Percentiles rank a stretch among this genome's conserved stretches.
phyloP scores from a whole-genome alignment of 768 basidiomycete species.

The Leccinum aurantiacum region DNA sequence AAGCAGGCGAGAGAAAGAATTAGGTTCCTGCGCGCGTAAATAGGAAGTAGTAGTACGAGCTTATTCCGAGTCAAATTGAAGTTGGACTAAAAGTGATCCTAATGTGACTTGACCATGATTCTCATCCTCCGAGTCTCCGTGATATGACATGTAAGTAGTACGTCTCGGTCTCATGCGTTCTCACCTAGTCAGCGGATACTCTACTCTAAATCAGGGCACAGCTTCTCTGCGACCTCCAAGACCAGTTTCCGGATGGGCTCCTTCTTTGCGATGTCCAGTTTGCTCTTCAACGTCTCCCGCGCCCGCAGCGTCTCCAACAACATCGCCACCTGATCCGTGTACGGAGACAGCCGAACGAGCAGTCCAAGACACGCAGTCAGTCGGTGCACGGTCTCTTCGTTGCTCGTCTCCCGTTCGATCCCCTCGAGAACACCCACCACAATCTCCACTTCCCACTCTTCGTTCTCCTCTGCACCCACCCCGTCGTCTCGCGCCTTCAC shows the following conservation, averaged over 20 bases:
- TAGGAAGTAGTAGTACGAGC: too few relatives aligned
- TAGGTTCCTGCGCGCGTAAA: too few relatives aligned
- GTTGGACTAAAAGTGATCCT: too few relatives aligned
- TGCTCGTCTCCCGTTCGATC: slow-evolving; percentile 63
- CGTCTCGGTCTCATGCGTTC: too few relatives aligned
- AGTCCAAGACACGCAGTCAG: slow-evolving; percentile 77
- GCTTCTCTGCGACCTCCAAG: slow-evolving; percentile 55
- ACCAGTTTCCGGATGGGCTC: slow-evolving; percentile 62
- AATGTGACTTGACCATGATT: too few relatives aligned
- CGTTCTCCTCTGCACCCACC: slow-evolving; percentile 53
- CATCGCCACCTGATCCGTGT: slow-evolving; percentile 52
- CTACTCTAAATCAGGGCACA: slow-evolving; percentile 29
- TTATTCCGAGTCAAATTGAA: too few relatives aligned
- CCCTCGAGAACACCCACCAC: slow-evolving; percentile 83
- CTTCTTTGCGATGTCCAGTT: slow-evolving; percentile 58
- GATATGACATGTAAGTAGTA: too few relatives aligned
- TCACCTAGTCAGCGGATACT: too few relatives aligned
- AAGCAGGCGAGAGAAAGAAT: too few relatives aligned
- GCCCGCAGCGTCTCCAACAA: slow-evolving; percentile 74
- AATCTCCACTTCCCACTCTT: slow-evolving; percentile 86
- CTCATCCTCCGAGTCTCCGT: too few relatives aligned
- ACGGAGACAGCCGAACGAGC: slow-evolving; percentile 73
- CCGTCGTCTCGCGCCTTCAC: slow-evolving; percentile 31
- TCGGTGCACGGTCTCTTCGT: slow-evolving; percentile 89
- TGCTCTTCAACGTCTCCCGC: slow-evolving; percentile 53